phyloP scores from a whole-genome alignment of 352 stramenopile species.

The Blastocystis sp. region DNA sequence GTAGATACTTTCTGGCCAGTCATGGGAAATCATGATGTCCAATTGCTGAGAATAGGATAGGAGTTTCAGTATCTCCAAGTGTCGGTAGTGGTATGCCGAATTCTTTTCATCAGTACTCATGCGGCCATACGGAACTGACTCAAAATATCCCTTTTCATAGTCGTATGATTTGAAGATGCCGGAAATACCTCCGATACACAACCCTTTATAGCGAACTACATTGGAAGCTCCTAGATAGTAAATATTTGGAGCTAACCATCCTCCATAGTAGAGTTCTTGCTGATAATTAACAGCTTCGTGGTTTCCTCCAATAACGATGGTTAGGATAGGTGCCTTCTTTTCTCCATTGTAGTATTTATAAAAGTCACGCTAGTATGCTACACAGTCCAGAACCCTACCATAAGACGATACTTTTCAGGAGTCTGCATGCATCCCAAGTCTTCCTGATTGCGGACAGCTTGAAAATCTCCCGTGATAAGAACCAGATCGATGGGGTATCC shows the following conservation, averaged over 20 bases:
- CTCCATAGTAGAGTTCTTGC: conserved; percentile 91
- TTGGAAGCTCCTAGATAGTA: conserved; percentile 91
- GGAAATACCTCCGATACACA: conserved; percentile 90
- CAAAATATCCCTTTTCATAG: conserved; percentile 80
- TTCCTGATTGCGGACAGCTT: conserved; percentile 85
- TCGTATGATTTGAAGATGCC: conserved; percentile 91
- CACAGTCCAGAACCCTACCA: conserved; percentile 65
- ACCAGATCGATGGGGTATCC: conserved; percentile 83
- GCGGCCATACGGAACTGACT: conserved; percentile 69
- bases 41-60: conserved; percentile 65
- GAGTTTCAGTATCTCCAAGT: conserved; percentile 29
- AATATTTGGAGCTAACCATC: conserved; percentile 95
- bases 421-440: conserved; percentile 88
- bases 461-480: conserved; percentile 96
- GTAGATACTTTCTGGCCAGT: conserved; percentile 94
- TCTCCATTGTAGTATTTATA: conserved; percentile 88
- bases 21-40: conserved; percentile 89
- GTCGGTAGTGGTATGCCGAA: background rate
- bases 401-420: conserved; percentile 86
- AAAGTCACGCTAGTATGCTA: conserved; percentile 73
- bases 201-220: conserved; percentile 79
- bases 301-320: conserved; percentile 95
- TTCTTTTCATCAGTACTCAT: background rate
- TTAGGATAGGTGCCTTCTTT: conserved; percentile 83
- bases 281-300: conserved; percentile 94